Evolutionary conservation across 108 stramenopile species (phyloP), one percentile per base, ranked within the genome.

Genomic region (Fragilaria crotonensis): DNA sequence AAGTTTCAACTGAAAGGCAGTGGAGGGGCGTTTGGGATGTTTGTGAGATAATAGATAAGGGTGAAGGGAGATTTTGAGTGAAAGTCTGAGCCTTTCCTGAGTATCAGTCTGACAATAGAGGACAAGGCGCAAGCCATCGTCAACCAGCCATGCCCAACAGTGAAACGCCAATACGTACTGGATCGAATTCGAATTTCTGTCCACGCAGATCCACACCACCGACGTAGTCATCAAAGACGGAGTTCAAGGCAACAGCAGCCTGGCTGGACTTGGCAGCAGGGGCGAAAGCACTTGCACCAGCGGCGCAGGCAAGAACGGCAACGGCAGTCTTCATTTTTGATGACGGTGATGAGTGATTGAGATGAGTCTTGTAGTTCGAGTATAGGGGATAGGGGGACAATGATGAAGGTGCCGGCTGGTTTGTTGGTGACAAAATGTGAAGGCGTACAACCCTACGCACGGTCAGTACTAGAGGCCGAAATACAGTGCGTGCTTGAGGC

Each of bases 151-250:
- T n/a, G n/a, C n/a, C 46, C 17, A 48, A 56, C 55, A 25, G 20
- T 21, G 22, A 18, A 23, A 23, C 22, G 7, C 7, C 18, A 52
- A 18, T 3, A 56, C 54, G 18, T 56, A 56, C 54, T 17, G 84
- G 84, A 44, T 85, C 84, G 63, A 81, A 85, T 52, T 83, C 59
- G 66, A 75, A 77, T 22, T 77, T 63, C 22, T 71, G 71, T 2
- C 77, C 75, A 36, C 71, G 71, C 65, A 78, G 78, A 60, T 80
- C 73, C 5, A 36, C 31, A 46, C 65, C 69, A 23, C 73, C 77
- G 48, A 75, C 41, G 31, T 66, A 78, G 29, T 63, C 52, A 48
- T 79, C 72, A 49, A 69, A 71, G 4, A 78, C 69, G 21, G 60
- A 49, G 52, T 75, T 71, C 61, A 88, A 53, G 19, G 52, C 29